Base-by-base conservation (phyloP, 2,329 filamentous ascomycete genomes). In the Stagonosporopsis tanaceti region DNA sequence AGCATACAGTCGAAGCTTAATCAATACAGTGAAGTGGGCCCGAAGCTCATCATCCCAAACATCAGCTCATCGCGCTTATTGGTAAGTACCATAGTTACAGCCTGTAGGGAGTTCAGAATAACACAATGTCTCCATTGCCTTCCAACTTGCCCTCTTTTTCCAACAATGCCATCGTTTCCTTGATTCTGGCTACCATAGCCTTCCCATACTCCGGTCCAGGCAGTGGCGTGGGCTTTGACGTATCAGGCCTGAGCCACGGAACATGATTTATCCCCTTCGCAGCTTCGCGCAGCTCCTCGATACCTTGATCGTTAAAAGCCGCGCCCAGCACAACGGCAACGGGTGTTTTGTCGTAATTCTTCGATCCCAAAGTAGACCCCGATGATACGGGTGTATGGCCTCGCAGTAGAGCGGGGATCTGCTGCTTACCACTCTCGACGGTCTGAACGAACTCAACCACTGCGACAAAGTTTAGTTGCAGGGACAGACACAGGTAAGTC, bases 141-240 rank as follows among this genome's bases (percentile, higher is more conserved):
- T 47, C 42, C 35, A 57, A 20, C n/a, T 47, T 45, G 1, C 37
- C 37, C 20, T 22, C 30, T 8, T 32, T 38, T 11, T 47, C 42
- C 24, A 60, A 25, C 6, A 25, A 30, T 28, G 22, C 44, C 20
- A 60, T 11, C 2, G 38, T 47, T 20, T 53, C 32, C 40, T 60
- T 60, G 38, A 57, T 53, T 11, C 58, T 42, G 2, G 17, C 34
- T 7, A 53, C 48, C 48, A 60, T 42, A 14, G 53, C 53, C 34
- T 60, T 57, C 3, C 53, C 58, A 32, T 60, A 57, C 45, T 60
- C 58, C 7, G 58, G 58, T 9, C 53, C 58, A 17, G 42, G 32
- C 4, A 48, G 58, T 14, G 58, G 58, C 20, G 50, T 34, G 15
- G 40, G 41, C 22, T 55, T 59, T 6, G 30, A 51, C 17, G 42